Base-by-base conservation (phyloP, 495 filamentous ascomycete species). In the Aspergillus cavernicola region DNA sequence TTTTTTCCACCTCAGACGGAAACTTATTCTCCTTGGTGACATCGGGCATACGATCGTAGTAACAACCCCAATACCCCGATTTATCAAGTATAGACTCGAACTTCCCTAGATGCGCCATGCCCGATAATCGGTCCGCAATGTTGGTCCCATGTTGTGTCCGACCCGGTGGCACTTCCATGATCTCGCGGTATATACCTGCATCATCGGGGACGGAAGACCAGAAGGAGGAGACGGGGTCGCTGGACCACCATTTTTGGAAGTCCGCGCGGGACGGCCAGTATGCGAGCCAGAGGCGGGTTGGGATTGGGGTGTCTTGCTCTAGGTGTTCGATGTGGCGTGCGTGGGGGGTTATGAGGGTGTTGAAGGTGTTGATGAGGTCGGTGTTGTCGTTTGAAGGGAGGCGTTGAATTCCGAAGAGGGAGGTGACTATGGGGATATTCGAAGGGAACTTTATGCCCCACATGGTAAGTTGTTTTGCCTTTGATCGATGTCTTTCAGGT, bases 11-110 rank as follows among this genome's bases (percentile, higher is more conserved):
- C 24, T 28, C 24, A 28, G 9, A 28, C 24, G 24, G 4, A 28
- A 4, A 28, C 24, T 28, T 43, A 1, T 33, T 36, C 18, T 52
- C 50, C 18, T 31, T 20, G 8, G 42, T 33, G 6, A 46, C 18
- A 6, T 46, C 43, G 0, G 16, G 22, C 28, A 67, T 61, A 13
- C 65, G 52, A 19, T 63, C 44, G 7, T 58, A 59, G 52, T 66
- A 64, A 26, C 63, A 65, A 0, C 65, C 63, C 66, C 66, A 70
- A 43, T 67, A 67, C 16, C 66, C 66, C n/a, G 43, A 43, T n/a
- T 66, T 62, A n/a, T 60, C 46, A 1, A 23, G 43, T 15, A 58
- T 47, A 2, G 55, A 42, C 6, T 53, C 47, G 37, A 52, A 50
- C n/a, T 41, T 5, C 3, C 59, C 54, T 11, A 69, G 50, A 40